Evolutionary conservation across 257 asterid species (phyloP).

Genomic region (Fraxinus excelsior): DNA sequence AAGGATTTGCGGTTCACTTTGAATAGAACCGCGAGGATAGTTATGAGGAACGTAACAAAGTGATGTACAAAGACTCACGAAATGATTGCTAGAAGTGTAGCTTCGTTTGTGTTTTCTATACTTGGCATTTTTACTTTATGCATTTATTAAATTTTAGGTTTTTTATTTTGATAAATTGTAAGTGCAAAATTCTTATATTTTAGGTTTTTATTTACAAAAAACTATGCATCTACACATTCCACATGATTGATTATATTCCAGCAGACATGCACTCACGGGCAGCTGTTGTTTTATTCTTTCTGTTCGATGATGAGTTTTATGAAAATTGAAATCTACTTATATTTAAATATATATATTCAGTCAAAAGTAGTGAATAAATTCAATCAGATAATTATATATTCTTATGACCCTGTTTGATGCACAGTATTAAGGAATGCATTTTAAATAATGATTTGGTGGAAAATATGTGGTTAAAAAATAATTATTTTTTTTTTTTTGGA

Average conservation of each 20-base stretch:
- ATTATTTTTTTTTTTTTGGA: too few relatives aligned
- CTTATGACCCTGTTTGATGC: too few relatives aligned
- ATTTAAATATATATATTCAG: neutral
- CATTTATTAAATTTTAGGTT: neutral
- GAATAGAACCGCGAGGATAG: too few relatives aligned
- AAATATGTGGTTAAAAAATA: too few relatives aligned
- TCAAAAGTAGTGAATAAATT: neutral
- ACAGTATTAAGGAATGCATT: too few relatives aligned
- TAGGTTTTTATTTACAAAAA: too few relatives aligned
- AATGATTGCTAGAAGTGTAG: neutral
- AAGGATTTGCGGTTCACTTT: too few relatives aligned
- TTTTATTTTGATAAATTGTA: too few relatives aligned
- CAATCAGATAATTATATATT: neutral
- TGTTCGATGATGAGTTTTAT: slow-evolving; percentile 36
- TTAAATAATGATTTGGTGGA: too few relatives aligned
- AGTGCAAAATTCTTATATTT: neutral
- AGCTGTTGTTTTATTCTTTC: slow-evolving; percentile 46
- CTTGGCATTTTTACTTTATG: too few relatives aligned
- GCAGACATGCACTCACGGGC: slow-evolving; percentile 48
- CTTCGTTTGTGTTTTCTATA: too few relatives aligned
- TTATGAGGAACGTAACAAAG: too few relatives aligned
- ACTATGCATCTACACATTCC: slow-evolving; percentile 8
- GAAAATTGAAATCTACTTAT: slow-evolving; percentile 22
- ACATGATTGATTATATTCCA: slow-evolving; percentile 27
- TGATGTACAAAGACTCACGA: neutral